These are phyloP conservation scores for Rosa lucieae DNA, from an alignment of 306 rosid genomes.

Conservation along the genomic window DNA sequence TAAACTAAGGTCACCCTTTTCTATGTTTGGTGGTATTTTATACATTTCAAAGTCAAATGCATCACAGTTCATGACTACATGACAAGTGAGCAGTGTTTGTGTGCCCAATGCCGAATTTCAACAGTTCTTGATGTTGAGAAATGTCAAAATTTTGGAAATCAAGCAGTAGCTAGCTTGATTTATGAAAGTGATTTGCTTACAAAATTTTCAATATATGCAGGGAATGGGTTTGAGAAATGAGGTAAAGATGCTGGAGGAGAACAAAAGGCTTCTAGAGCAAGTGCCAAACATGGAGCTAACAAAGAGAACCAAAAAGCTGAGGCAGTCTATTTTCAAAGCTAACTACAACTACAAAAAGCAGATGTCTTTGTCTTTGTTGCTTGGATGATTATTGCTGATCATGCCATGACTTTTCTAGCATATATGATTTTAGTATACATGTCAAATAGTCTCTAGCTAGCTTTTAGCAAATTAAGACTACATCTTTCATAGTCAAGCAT, in stretches of 20 bases:
- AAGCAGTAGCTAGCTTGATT: neutral
- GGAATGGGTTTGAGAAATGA: constrained; percentile 59
- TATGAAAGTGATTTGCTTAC: neutral
- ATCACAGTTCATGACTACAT: neutral
- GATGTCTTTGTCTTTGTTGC: constrained; percentile 9
- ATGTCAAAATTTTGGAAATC: neutral
- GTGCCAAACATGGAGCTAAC: constrained; percentile 56
- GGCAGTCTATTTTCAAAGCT: constrained; percentile 77
- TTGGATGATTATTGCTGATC: neutral
- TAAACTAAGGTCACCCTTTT: neutral
- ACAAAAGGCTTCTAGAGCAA: constrained; percentile 43
- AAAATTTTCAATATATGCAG: constrained; percentile 30
- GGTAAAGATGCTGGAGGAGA: constrained; percentile 56
- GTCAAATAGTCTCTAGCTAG: constrained; percentile 7
- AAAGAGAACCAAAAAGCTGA: constrained; percentile 57
- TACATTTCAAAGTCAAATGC: neutral
- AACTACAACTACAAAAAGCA: constrained; percentile 50
- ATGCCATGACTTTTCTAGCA: constrained; percentile 6
- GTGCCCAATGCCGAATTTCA: neutral
- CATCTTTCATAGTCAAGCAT: neutral
- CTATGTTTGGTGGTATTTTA: neutral
- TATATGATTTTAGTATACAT: neutral
- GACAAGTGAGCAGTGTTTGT: neutral
- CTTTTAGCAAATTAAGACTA: neutral
- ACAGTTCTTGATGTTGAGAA: neutral